phyloP scores from a whole-genome alignment of 306 rosid species.

The Lathyrus oleraceus region DNA sequence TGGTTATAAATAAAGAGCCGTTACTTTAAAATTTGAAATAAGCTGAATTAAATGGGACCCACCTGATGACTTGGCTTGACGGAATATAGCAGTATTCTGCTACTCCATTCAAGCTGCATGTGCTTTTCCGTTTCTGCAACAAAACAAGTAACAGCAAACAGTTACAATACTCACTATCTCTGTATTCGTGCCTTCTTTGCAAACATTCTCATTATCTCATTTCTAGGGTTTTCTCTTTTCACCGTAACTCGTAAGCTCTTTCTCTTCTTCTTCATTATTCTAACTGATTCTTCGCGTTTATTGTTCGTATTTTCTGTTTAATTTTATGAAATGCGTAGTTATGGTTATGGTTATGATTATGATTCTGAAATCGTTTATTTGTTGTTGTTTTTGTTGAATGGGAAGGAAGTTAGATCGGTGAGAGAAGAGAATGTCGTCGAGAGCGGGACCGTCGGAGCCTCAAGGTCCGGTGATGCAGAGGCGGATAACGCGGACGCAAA shows the following conservation, averaged over 20 bases:
- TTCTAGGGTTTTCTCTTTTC: neutral
- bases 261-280: neutral
- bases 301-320: neutral
- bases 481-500: conserved; percentile 86
- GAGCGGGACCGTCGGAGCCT: conserved; percentile 62
- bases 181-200: neutral
- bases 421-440: conserved; percentile 53
- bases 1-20: too few species aligned
- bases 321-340: neutral
- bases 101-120: conserved; percentile 6
- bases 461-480: conserved; percentile 59
- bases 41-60: neutral
- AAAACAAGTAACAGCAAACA: neutral
- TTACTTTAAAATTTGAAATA: too few species aligned
- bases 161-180: neutral
- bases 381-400: neutral
- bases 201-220: neutral
- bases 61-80: neutral
- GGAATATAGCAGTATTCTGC: neutral
- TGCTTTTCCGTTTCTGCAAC: neutral
- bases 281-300: neutral
- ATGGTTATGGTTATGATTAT: neutral
- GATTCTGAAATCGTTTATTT: neutral
- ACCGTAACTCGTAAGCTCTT: neutral
- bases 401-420: neutral